These are phyloP conservation scores for Globisporangium canariense DNA, from an alignment of 352 stramenopile species.

Conservation along the genomic window DNA sequence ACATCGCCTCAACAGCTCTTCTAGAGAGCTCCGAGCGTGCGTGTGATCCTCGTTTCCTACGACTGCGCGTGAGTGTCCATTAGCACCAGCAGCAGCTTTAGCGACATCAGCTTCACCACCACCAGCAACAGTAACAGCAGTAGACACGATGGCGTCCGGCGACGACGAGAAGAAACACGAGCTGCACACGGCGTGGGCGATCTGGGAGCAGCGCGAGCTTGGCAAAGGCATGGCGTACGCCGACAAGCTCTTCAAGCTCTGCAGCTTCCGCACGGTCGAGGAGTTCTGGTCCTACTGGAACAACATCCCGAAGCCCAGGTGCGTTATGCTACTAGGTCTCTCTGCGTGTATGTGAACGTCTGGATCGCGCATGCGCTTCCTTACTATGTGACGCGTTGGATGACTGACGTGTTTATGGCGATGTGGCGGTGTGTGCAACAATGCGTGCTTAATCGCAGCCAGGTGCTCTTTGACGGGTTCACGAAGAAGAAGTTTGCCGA, in stretches of 20 bases:
- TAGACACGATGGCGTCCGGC: constrained; percentile 33
- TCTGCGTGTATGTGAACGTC: neutral
- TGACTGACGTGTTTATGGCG: neutral
- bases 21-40: neutral
- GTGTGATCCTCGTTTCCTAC: neutral
- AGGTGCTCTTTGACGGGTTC: constrained; percentile 81
- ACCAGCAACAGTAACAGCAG: neutral
- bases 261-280: constrained; percentile 82
- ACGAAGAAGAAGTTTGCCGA: constrained; percentile 90
- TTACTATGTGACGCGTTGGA: neutral
- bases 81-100: constrained; percentile 1
- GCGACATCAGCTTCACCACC: neutral
- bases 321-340: neutral
- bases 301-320: constrained; percentile 89
- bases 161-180: constrained; percentile 61
- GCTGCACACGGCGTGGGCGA: constrained; percentile 80
- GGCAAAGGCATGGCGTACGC: constrained; percentile 77
- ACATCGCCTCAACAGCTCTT: constrained; percentile 5
- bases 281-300: constrained; percentile 92
- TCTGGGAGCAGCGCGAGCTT: constrained; percentile 85
- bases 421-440: neutral
- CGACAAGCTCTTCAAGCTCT: constrained; percentile 88
- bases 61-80: neutral
- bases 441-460: constrained; percentile 25
- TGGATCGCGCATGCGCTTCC: neutral